A percentile compares a stretch with the other conserved stretches of the same genome.
Conservation (phyloP, 2,329 filamentous ascomycete genomes). For the Neurospora sp. region DNA sequence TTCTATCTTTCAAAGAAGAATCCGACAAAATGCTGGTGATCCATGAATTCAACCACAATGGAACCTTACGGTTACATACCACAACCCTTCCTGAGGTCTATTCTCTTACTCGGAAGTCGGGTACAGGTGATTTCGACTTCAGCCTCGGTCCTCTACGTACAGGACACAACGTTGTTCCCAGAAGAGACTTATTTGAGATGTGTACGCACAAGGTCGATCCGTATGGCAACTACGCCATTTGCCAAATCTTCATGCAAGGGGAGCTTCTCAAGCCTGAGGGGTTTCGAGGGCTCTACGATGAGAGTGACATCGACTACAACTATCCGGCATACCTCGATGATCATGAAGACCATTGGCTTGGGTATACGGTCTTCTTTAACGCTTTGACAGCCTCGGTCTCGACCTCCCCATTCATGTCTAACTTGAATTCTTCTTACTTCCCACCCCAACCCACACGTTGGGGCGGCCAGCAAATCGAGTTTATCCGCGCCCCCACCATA, state of each 20-base stretch:
- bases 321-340: not conserved
- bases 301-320: not conserved
- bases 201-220: not conserved
- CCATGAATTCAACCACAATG: not conserved
- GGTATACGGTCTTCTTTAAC: not conserved
- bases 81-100: not conserved
- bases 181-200: fast-evolving
- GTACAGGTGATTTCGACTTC: not conserved
- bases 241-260: not conserved
- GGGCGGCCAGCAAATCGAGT: not conserved
- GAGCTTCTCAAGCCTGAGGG: not conserved
- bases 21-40: not conserved
- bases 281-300: not conserved
- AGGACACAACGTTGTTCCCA: not conserved
- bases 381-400: not conserved
- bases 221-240: not conserved
- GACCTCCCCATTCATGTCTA: not conserved
- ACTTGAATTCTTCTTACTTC: not conserved
- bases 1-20: not conserved
- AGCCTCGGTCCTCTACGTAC: not conserved
- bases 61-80: not conserved
- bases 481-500: not conserved
- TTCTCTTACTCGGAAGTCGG: not conserved
- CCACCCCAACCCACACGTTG: not conserved
- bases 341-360: not conserved